Evolutionary conservation across 345 rosid species (phyloP).

Genomic region (Excoecaria agallocha): DNA sequence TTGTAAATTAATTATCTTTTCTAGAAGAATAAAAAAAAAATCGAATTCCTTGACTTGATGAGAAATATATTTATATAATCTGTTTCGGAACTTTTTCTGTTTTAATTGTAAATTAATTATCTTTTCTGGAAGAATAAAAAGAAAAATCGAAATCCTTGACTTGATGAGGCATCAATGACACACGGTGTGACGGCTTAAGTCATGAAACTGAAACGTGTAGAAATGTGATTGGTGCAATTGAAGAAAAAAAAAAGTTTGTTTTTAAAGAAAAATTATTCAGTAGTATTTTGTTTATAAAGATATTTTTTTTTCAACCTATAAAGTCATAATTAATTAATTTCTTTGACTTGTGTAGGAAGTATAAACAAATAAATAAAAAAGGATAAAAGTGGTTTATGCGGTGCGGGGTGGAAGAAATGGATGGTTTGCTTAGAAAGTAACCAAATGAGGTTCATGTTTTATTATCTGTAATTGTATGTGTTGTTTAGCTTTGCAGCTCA

Average conservation of each 20-base stretch:
- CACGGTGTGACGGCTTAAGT: background rate
- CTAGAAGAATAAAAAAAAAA: background rate
- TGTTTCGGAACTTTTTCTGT: background rate
- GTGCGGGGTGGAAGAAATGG: too few species aligned
- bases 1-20: background rate
- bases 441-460: too few species aligned
- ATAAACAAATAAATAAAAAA: too few species aligned
- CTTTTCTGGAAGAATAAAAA: background rate
- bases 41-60: background rate
- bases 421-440: too few species aligned
- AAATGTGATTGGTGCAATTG: background rate
- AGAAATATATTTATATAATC: too few species aligned
- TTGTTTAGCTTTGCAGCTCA: too few species aligned
- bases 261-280: too few species aligned
- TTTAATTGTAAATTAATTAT: background rate
- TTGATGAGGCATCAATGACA: background rate
- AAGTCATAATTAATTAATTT: too few species aligned
- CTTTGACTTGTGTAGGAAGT: too few species aligned
- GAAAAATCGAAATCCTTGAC: background rate
- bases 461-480: too few species aligned
- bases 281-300: conserved; percentile 17
- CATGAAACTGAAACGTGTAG: background rate
- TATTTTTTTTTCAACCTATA: conserved; percentile 37
- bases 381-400: too few species aligned
- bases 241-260: background rate